Evolutionary conservation across 2,329 filamentous ascomycete species (phyloP).

Genomic region (Botrytis galanthina): DNA sequence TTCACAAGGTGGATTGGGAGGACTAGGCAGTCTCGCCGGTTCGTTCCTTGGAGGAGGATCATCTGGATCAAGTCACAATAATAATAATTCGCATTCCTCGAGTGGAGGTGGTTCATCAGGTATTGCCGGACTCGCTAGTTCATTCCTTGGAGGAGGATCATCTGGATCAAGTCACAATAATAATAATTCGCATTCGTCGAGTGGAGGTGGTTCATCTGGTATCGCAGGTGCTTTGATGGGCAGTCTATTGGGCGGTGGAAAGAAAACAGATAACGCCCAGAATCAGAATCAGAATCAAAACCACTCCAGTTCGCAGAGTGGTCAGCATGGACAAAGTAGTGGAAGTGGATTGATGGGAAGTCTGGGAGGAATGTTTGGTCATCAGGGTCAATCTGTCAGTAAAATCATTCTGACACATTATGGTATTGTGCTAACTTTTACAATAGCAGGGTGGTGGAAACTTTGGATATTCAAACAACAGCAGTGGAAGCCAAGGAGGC

Average conservation of each 20-base stretch:
- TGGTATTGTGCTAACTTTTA: constrained; percentile 26
- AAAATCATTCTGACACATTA: background rate
- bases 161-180: constrained; percentile 28
- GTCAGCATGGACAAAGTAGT: constrained; percentile 35
- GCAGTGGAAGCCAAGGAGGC: constrained; percentile 46
- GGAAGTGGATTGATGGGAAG: constrained; percentile 33
- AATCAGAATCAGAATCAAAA: constrained; percentile 35
- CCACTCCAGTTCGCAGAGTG: constrained; percentile 40
- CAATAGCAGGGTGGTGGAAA: constrained; percentile 46
- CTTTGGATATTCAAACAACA: constrained; percentile 61
- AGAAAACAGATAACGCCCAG: constrained; percentile 40
- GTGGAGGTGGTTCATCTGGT: constrained; percentile 34
- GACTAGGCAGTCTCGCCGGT: constrained; percentile 44
- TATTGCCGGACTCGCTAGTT: constrained; percentile 42
- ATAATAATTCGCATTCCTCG: constrained; percentile 33
- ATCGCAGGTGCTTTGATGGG: constrained; percentile 45
- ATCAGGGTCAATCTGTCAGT: constrained; percentile 30
- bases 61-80: constrained; percentile 28
- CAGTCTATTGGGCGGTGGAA: constrained; percentile 54
- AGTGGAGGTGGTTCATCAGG: constrained; percentile 34
- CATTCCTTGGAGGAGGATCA: constrained; percentile 34
- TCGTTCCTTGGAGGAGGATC: constrained; percentile 32
- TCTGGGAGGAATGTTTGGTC: constrained; percentile 36
- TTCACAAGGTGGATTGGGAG: constrained; percentile 32
- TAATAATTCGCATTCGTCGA: constrained; percentile 33